phyloP scores from a whole-genome alignment of 257 asterid genomes.

The Solanum verrucosum region DNA sequence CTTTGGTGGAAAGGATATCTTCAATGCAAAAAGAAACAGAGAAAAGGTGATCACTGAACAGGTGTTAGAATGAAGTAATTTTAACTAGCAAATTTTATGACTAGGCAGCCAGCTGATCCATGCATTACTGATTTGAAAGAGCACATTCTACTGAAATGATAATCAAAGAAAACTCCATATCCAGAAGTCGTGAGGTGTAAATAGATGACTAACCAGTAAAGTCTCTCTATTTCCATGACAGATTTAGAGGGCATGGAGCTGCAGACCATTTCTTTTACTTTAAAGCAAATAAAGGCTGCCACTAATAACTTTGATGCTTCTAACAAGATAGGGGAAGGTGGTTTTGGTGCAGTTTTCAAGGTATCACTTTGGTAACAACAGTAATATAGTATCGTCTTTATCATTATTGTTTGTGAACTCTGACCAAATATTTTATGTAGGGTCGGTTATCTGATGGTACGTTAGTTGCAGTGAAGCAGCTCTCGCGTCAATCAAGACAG shows the following conservation, averaged over 20 bases:
- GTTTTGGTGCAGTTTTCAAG: conserved; percentile 94
- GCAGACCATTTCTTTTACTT: conserved; percentile 58
- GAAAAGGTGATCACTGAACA: conserved; percentile 29
- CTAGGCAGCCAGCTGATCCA: background rate
- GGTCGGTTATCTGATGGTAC: conserved; percentile 67
- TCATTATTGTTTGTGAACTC: background rate
- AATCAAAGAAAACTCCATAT: background rate
- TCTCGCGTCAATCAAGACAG: conserved; percentile 71
- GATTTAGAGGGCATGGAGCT: conserved; percentile 55
- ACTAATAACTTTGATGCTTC: conserved; percentile 64
- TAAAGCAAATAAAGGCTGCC: conserved; percentile 79
- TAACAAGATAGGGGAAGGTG: conserved; percentile 92
- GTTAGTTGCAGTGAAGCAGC: conserved; percentile 74
- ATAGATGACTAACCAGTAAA: background rate
- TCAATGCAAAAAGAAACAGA: conserved; percentile 24
- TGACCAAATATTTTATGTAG: conserved; percentile 28
- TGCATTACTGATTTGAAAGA: background rate
- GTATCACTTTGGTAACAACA: conserved; percentile 14
- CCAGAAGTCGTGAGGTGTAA: background rate
- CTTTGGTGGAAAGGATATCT: conserved; percentile 64
- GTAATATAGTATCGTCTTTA: background rate
- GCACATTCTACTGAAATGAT: background rate
- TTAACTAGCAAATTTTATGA: background rate
- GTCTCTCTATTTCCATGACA: conserved; percentile 11
- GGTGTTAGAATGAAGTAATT: background rate